Percentiles rank a stretch among this genome's conserved stretches.
phyloP scores from a whole-genome alignment of 2,329 filamentous ascomycete species.

The Dactylellina parvicollis region DNA sequence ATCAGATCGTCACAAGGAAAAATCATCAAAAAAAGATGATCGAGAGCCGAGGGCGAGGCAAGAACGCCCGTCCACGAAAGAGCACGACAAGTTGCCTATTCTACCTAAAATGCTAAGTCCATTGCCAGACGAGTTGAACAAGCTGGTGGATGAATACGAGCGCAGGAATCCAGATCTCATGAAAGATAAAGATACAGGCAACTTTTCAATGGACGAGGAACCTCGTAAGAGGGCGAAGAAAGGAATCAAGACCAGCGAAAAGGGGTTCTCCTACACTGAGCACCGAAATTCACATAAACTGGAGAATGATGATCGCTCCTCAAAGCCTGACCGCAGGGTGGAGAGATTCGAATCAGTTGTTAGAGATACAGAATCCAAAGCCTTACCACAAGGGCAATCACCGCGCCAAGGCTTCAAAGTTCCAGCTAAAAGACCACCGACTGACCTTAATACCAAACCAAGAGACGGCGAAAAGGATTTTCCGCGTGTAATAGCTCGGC shows the following conservation, averaged over 20 bases:
- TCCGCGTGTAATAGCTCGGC: slow-evolving; percentile 16
- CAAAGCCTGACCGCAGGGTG: slow-evolving; percentile 20
- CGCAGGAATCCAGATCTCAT: slow-evolving; percentile 16
- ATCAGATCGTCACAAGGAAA: slow-evolving; percentile 24
- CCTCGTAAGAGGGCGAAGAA: slow-evolving; percentile 13
- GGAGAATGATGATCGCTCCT: slow-evolving; percentile 19
- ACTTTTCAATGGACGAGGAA: slow-evolving; percentile 34
- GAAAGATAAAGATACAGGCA: slow-evolving; percentile 27
- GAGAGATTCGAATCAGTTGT: slow-evolving; percentile 15
- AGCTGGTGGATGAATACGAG: slow-evolving; percentile 45
- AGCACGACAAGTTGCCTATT: not conserved
- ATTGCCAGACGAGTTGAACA: slow-evolving; percentile 43
- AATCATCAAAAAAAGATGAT: slow-evolving; percentile 25
- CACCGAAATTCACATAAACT: not conserved
- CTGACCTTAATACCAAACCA: slow-evolving; percentile 25
- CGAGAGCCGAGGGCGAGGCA: slow-evolving; percentile 15
- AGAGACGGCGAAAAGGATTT: slow-evolving; percentile 16
- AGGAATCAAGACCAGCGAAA: slow-evolving; percentile 11
- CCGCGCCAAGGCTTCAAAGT: slow-evolving; percentile 40
- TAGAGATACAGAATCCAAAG: slow-evolving; percentile 25
- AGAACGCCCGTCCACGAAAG: slow-evolving; percentile 20
- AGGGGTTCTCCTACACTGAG: slow-evolving; percentile 6
- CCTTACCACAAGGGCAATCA: slow-evolving; percentile 22
- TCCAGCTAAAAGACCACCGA: slow-evolving; percentile 39
- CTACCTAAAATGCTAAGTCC: slow-evolving; percentile 48